A percentile compares a stretch with the other conserved stretches of the same genome.
phyloP scores from a whole-genome alignment of 371 early-diverging fungal species.

The Sporodiniella umbellata region DNA sequence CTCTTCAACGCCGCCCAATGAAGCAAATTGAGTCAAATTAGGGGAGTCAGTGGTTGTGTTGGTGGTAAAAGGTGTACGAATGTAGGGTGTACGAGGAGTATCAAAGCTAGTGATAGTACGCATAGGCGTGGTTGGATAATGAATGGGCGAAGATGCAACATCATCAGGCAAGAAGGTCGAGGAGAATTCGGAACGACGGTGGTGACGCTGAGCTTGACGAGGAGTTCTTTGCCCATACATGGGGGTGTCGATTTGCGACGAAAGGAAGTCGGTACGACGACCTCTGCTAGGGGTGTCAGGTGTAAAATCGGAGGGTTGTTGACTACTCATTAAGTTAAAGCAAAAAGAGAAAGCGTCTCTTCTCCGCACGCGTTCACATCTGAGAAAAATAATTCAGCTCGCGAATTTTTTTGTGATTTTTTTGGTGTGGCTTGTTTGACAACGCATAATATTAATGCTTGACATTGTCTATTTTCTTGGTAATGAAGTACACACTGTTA shows the following conservation, averaged over 20 bases:
- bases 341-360: conserved; percentile 5
- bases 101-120: conserved; percentile 17
- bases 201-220: conserved; percentile 27
- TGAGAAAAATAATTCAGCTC: too few species aligned
- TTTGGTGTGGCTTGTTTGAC: background rate
- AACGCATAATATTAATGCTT: too few species aligned
- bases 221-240: conserved; percentile 31
- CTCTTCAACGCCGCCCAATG: conserved; percentile 31
- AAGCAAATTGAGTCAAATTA: conserved; percentile 7
- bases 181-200: conserved; percentile 42
- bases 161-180: conserved; percentile 38
- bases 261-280: conserved; percentile 21
- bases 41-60: conserved; percentile 15
- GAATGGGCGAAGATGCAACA: conserved; percentile 35
- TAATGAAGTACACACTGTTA: too few species aligned
- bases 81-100: conserved; percentile 37
- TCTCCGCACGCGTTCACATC: background rate
- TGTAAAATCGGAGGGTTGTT: conserved; percentile 19
- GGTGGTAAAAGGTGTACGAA: conserved; percentile 36
- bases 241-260: conserved; percentile 21
- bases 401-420: too few species aligned
- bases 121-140: conserved; percentile 41
- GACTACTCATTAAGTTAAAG: conserved; percentile 16
- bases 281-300: conserved; percentile 27
- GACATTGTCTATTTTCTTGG: too few species aligned